phyloP scores from a whole-genome alignment of 2,329 filamentous ascomycete genomes.

The Aspergillus oerlinghausenensis region DNA sequence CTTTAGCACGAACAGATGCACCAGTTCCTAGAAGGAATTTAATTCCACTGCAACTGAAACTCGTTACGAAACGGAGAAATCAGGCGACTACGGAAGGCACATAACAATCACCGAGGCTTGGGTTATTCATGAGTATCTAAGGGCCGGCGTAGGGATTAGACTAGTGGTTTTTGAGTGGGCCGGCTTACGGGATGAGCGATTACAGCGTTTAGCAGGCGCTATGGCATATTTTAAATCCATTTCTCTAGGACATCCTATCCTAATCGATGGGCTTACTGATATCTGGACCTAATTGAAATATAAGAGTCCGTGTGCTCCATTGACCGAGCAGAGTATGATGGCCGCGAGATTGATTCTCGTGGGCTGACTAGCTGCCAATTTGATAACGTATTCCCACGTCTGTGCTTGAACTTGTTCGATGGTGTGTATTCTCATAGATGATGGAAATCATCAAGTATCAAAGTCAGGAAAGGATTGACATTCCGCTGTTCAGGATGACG shows the following conservation, averaged over 20 bases:
- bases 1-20: slow-evolving; percentile 33
- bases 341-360: no score
- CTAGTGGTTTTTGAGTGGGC: background rate
- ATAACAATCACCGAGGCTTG: background rate
- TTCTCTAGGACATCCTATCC: background rate
- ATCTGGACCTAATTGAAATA: background rate
- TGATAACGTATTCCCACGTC: background rate
- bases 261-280: background rate
- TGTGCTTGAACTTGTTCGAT: background rate
- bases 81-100: background rate
- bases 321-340: background rate
- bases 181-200: background rate
- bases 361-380: background rate
- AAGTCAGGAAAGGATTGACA: background rate
- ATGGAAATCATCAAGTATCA: background rate
- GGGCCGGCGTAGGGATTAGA: background rate
- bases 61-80: slow-evolving; percentile 26
- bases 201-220: background rate
- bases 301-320: background rate
- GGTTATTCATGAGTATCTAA: background rate
- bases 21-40: slow-evolving; percentile 33
- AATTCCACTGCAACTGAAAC: slow-evolving; percentile 36
- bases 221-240: background rate
- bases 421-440: background rate
- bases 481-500: background rate